These are phyloP conservation scores for Kodamaea kaohsiungensis DNA, from an alignment of 805 yeast genomes.

Conservation along the genomic window DNA sequence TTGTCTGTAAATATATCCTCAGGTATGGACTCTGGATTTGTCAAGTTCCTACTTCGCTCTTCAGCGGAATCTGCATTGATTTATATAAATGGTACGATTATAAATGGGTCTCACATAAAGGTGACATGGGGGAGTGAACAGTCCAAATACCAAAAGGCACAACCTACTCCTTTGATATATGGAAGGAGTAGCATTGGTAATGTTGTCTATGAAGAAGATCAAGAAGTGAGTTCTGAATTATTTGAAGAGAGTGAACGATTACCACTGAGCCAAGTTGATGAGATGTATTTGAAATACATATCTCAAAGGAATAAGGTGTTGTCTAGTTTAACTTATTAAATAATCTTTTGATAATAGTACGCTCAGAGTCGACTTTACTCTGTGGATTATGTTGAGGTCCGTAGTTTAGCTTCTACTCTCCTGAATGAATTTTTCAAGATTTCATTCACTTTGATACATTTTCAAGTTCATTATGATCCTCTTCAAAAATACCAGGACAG, in stretches of 20 bases:
- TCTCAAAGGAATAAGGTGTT: neutral
- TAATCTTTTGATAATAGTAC: too few species aligned
- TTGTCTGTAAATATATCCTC: constrained; percentile 23
- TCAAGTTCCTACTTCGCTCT: constrained; percentile 30
- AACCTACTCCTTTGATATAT: constrained; percentile 20
- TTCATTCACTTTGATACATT: neutral
- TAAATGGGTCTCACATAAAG: constrained; percentile 29
- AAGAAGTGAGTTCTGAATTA: neutral
- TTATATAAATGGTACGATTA: constrained; percentile 28
- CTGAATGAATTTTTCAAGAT: too few species aligned
- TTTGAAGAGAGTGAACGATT: constrained; percentile 15
- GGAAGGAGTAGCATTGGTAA: constrained; percentile 11
- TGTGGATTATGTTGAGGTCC: too few species aligned
- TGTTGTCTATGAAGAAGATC: neutral
- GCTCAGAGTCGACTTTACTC: too few species aligned
- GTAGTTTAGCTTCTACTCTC: too few species aligned
- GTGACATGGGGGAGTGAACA: constrained; percentile 33
- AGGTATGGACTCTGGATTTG: constrained; percentile 22
- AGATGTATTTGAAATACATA: constrained; percentile 15
- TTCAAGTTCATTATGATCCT: constrained; percentile 34
- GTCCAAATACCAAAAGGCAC: constrained; percentile 9
- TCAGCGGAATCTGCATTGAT: constrained; percentile 42
- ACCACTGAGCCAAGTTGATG: constrained; percentile 20
- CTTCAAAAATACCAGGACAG: constrained; percentile 53
- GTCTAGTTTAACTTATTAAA: constrained; percentile 3